Base-by-base conservation (phyloP, 192 early-diverging fungal species). In the Linnemannia elongata region DNA sequence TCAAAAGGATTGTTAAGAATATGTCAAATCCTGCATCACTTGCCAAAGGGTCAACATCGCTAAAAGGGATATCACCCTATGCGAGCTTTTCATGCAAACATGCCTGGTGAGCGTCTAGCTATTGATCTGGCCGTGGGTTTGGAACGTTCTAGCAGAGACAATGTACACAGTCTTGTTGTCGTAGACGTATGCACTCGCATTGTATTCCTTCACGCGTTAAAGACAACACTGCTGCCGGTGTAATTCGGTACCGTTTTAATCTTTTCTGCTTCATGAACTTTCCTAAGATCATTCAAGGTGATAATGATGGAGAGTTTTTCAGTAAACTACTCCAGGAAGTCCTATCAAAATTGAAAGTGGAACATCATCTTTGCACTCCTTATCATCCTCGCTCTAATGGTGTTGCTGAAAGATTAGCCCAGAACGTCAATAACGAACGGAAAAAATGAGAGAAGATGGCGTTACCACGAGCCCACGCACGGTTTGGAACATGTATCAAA, bases 321-420 rank as follows among this genome's bases (percentile, higher is more conserved):
- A 93, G 91, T 49, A 36, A 41, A 52, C 6, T 91, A 15, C 15
- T 92, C 12, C 45, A 36, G 0, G 49, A 20, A 1, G 22, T 91
- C 13, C 75, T 60, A 18, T 60, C 44, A 49, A 30, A 33, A 10
- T 20, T 79, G 6, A 68, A 63, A 17, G 79, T 89, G 44, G 78
- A 89, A 1, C 89, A 91, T 69, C 68, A 88, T 20, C 63, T 87
- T 1, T 73, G 75, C 22, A 87, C 90, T 20, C 81, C 82, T 2
- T 90, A 90, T 75, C 85, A 90, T 44, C 90, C 90, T 27, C 35
- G 87, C 57, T 88, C 69, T 15, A 93, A 93, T 74, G 90, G 90
- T 2, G 74, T 74, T 27, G 91, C 89, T 24, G 90, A 93, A 86
- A 18, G 88, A 49, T 49, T 17, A 18, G 47, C 20, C 17, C 47